A percentile compares a stretch with the other conserved stretches of the same genome.
These are phyloP conservation scores for Viola pubescens DNA, from an alignment of 441 rosid species.

Conservation along the genomic window DNA sequence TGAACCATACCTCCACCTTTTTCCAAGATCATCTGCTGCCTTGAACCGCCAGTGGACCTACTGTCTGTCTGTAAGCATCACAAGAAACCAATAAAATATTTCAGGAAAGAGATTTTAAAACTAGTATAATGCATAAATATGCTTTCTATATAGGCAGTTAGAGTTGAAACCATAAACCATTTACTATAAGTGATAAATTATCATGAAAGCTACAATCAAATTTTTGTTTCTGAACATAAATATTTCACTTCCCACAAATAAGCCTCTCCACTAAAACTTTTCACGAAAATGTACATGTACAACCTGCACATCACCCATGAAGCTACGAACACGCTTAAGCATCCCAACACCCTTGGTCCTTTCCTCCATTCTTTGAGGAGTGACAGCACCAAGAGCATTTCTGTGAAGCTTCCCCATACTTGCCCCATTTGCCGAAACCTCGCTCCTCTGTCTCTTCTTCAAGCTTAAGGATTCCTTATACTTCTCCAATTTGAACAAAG, in stretches of 20 bases:
- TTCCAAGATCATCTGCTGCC: conserved; percentile 50
- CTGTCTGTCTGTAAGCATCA: conserved; percentile 46
- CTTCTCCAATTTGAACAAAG: conserved; percentile 38
- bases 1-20: conserved; percentile 58
- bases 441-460: conserved; percentile 45
- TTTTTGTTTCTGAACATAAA: conserved; percentile 6
- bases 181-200: no score
- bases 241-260: no score
- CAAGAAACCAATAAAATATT: background rate
- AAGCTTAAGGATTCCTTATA: conserved; percentile 30
- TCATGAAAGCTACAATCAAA: background rate
- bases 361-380: conserved; percentile 44
- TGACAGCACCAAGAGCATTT: conserved; percentile 33
- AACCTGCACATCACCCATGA: conserved; percentile 54
- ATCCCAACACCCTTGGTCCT: conserved; percentile 41
- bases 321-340: conserved; percentile 46
- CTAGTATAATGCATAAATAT: background rate
- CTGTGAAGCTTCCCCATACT: conserved; percentile 32
- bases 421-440: conserved; percentile 30
- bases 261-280: no score
- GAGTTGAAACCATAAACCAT: no score
- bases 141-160: no score
- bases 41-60: conserved; percentile 35
- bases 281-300: conserved; percentile 16
- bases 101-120: background rate